Conservation (phyloP, 805 yeast species). For the Metschnikowia henanensis region DNA sequence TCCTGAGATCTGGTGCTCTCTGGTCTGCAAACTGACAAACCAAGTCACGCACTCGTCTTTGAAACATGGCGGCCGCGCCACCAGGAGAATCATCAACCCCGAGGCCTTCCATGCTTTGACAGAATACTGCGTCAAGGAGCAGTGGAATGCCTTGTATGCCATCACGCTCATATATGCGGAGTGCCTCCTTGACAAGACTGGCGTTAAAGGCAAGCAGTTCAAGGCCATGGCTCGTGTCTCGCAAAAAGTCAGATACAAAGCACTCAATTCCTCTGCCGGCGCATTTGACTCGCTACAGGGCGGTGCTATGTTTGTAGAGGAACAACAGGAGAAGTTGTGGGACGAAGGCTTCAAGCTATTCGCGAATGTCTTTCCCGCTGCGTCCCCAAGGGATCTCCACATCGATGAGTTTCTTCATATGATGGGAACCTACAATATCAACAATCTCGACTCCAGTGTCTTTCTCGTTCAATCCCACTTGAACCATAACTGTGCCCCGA, state of each 20-base stretch:
- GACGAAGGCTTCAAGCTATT: constrained; percentile 53
- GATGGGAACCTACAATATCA: constrained; percentile 74
- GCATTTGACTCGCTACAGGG: constrained; percentile 52
- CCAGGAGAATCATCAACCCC: constrained; percentile 40
- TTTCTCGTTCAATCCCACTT: constrained; percentile 66
- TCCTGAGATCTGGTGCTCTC: constrained; percentile 69
- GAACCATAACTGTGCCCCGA: constrained; percentile 78
- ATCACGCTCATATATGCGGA: constrained; percentile 57
- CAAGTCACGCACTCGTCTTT: constrained; percentile 49
- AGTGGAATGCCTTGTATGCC: constrained; percentile 70
- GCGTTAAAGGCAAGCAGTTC: constrained; percentile 45
- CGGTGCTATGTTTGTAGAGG: constrained; percentile 54
- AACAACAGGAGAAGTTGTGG: constrained; percentile 62
- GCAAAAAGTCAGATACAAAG: constrained; percentile 62
- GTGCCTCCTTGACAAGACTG: constrained; percentile 42
- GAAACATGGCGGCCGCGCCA: constrained; percentile 50
- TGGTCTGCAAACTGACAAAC: constrained; percentile 56
- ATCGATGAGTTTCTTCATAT: constrained; percentile 58
- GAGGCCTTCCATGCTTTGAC: constrained; percentile 56
- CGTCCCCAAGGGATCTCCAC: constrained; percentile 27
- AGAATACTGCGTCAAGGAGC: constrained; percentile 59
- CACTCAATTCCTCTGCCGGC: constrained; percentile 56
- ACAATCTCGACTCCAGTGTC: constrained; percentile 64
- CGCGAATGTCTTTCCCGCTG: constrained; percentile 46
- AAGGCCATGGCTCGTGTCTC: constrained; percentile 66